Percentiles rank a stretch among this genome's conserved stretches.
Evolutionary conservation across 192 early-diverging fungal species (phyloP).

Genomic region (Pilobolus umbonatus): DNA sequence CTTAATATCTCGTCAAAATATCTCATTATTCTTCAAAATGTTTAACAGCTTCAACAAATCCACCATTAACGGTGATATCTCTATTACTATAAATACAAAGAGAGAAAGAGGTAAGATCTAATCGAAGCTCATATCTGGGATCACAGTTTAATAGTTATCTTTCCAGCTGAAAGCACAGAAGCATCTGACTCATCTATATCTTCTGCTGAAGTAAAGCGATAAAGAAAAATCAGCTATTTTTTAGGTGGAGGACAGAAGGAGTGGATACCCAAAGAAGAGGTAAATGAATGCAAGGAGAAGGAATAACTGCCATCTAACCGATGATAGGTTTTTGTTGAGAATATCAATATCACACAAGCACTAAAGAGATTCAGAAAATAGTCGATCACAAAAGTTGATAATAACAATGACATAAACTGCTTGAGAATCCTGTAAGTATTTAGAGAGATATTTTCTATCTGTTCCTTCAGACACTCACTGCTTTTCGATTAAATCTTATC

Average conservation of each 20-base stretch:
- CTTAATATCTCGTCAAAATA: too few relatives aligned
- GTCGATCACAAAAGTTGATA: background rate
- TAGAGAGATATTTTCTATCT: background rate
- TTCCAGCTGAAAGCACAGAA: background rate
- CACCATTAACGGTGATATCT: background rate
- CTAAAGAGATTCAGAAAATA: background rate
- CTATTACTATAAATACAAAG: background rate
- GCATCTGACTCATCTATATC: background rate
- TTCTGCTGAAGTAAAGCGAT: too few relatives aligned
- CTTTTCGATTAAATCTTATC: background rate
- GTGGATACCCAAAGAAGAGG: background rate
- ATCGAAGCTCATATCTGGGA: background rate
- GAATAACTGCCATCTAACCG: too few relatives aligned
- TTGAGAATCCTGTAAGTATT: conserved; percentile 2
- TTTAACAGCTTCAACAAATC: background rate
- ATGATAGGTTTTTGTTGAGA: background rate
- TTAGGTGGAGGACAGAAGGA: background rate
- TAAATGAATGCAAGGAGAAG: too few relatives aligned
- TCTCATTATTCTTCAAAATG: too few relatives aligned
- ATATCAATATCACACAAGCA: background rate
- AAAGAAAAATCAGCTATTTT: background rate
- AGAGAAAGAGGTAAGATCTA: background rate
- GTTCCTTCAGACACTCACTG: background rate
- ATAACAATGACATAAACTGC: too few relatives aligned
- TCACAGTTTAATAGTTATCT: background rate